A percentile compares a stretch with the other conserved stretches of the same genome.
Evolutionary conservation across 352 stramenopile species (phyloP).

Genomic region (Globisporangium cylindrosporum): DNA sequence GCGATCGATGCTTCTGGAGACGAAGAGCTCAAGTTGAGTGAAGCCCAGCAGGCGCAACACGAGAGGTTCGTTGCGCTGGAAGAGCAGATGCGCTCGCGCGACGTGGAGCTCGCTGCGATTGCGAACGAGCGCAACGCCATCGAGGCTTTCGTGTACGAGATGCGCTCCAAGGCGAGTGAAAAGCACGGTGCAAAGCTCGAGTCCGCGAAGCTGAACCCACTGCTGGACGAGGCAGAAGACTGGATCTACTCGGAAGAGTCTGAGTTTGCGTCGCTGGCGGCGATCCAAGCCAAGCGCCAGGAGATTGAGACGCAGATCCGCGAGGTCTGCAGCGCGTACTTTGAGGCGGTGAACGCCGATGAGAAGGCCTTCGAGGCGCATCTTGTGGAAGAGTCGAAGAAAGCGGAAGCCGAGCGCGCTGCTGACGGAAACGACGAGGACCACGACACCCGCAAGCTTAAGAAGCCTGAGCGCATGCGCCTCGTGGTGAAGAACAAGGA

Average conservation of each 20-base stretch:
- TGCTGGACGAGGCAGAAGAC: constrained; percentile 85
- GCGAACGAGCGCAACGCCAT: constrained; percentile 88
- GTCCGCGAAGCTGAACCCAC: constrained; percentile 41
- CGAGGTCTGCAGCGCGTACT: constrained; percentile 57
- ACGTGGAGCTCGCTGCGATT: constrained; percentile 66
- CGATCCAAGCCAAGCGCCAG: constrained; percentile 45
- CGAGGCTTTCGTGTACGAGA: constrained; percentile 90
- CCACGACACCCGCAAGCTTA: constrained; percentile 91
- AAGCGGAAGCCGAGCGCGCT: constrained; percentile 68
- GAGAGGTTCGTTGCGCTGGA: constrained; percentile 49
- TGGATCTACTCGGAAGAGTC: constrained; percentile 92
- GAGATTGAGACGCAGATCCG: constrained; percentile 59
- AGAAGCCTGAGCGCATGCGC: constrained; percentile 92
- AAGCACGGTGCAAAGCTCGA: constrained; percentile 81
- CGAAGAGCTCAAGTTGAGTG: constrained; percentile 17
- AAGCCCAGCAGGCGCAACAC: constrained; percentile 28
- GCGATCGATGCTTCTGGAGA: constrained; percentile 10
- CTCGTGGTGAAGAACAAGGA: constrained; percentile 95
- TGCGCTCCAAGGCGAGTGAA: constrained; percentile 69
- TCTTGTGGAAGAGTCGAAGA: constrained; percentile 69
- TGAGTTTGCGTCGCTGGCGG: constrained; percentile 61
- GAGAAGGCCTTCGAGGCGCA: constrained; percentile 69
- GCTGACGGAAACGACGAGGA: constrained; percentile 82
- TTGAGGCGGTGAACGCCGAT: constrained; percentile 60
- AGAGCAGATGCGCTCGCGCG: constrained; percentile 63